Conservation (phyloP, 2,329 filamentous ascomycete genomes). For the Canariomyces notabilis region DNA sequence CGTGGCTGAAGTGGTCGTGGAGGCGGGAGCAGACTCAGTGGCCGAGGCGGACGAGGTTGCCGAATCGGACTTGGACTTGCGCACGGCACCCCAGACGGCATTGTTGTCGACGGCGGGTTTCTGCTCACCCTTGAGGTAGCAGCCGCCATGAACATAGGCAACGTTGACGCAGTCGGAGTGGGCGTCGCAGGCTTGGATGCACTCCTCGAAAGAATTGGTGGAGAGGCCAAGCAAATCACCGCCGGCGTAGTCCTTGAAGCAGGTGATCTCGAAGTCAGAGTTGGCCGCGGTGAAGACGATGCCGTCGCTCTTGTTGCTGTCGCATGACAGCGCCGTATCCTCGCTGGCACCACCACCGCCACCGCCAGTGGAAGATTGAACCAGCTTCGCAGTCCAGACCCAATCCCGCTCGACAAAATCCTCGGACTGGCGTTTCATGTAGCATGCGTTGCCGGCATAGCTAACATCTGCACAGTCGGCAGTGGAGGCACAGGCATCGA, state of each 20-base stretch:
- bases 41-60: no score
- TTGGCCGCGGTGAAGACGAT: background rate
- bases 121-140: constrained; percentile 4
- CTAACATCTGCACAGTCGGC: background rate
- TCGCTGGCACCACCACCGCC: background rate
- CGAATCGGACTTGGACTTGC: background rate
- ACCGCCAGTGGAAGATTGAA: background rate
- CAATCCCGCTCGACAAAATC: background rate
- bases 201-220: constrained; percentile 1
- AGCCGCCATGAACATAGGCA: background rate
- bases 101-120: constrained; percentile 1
- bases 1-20: no score
- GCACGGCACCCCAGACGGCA: constrained; percentile 2
- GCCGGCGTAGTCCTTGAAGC: constrained; percentile 5
- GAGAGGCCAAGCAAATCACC: constrained; percentile 2
- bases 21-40: no score
- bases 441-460: background rate
- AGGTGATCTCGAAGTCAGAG: constrained; percentile 2
- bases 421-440: constrained; percentile 1
- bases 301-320: constrained; percentile 1
- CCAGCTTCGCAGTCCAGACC: constrained; percentile 3
- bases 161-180: background rate
- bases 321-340: background rate
- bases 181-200: constrained; percentile 3
- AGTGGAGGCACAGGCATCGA: no score